Evolutionary conservation across 805 yeast species (phyloP), one percentile per base, ranked within the genome.

Genomic region (Grigorovia transvaalensis): DNA sequence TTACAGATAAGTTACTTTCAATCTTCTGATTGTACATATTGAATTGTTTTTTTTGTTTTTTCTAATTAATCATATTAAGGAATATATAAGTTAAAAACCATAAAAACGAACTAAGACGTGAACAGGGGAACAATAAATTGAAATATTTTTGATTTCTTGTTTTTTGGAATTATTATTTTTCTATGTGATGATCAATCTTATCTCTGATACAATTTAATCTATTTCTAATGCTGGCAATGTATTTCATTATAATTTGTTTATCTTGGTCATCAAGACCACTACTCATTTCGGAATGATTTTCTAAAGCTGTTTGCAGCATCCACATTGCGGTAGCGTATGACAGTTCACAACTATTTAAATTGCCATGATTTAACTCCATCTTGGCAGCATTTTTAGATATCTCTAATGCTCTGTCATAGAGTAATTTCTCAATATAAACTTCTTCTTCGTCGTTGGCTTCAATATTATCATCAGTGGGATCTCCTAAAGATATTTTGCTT

Each of bases 391-490:
- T 81, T 59, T 95, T 79, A 2, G 96, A 86, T 73, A 90, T 87
- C 62, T 91, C 98, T 61, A 91, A 75, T 1, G 98, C 97, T 48
- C 98, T 75, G 60, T 93, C 96, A 69, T 91, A 93, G 27, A 90
- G 80, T 57, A 90, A 74, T 63, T 86, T 86, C 66, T 91, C 97
- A 2, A 95, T 88, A 51, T 83, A 76, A 7, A 82, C 74, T 11
- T 53, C 61, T 9, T 44, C 44, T 13, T 51, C 52, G 9, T 45
- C 46, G 45, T 52, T 53, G 15, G 12, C 17, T 13, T 38, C 42
- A 15, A 7, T 38, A 7, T 12, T 15, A 38, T 15, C 15, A 18
- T 42, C 48, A 23, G 27, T 23, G 27, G 27, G 6, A 23, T 23
- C 27, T 23, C 6, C 27, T 23, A 6, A 23, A 23, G 17, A 40